phyloP scores from a whole-genome alignment of 305 asterid genomes.

The Rubia tinctorum region DNA sequence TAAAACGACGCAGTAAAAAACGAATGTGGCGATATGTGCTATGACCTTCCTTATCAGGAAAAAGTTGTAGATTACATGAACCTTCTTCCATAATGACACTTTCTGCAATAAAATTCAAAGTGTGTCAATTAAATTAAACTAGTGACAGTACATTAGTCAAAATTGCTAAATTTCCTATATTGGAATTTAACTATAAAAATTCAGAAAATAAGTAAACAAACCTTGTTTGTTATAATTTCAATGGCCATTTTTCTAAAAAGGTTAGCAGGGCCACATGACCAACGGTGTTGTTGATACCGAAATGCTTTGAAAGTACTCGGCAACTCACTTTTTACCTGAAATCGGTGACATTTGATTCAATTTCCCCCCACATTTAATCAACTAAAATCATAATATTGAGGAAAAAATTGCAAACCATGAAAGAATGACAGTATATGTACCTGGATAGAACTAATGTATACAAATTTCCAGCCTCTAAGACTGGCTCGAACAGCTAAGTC shows the following conservation, averaged over 20 bases:
- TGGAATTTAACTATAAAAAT: neutral
- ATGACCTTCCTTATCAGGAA: conserved; percentile 79
- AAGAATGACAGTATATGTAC: conserved; percentile 21
- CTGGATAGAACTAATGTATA: conserved; percentile 63
- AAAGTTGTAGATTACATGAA: conserved; percentile 86
- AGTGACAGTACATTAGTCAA: too few relatives aligned
- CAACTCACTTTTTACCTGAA: conserved; percentile 78
- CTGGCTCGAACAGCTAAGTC: conserved; percentile 96
- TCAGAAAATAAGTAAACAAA: conserved; percentile 6
- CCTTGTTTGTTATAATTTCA: conserved; percentile 62
- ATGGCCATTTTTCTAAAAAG: conserved; percentile 61
- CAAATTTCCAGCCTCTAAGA: conserved; percentile 89
- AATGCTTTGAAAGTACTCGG: conserved; percentile 76
- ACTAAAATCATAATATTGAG: too few relatives aligned
- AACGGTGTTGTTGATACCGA: conserved; percentile 66
- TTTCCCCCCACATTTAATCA: too few relatives aligned
- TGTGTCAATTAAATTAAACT: too few relatives aligned
- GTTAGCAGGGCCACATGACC: conserved; percentile 84
- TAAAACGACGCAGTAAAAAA: conserved; percentile 62
- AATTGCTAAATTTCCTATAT: too few relatives aligned
- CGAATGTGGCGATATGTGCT: conserved; percentile 75
- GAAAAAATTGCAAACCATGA: neutral
- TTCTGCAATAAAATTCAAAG: conserved; percentile 43
- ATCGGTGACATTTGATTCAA: too few relatives aligned
- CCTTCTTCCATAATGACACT: conserved; percentile 74